These are phyloP conservation scores for Sextonia rubra DNA, from an alignment of 164 flowering plant species.

Conservation along the genomic window DNA sequence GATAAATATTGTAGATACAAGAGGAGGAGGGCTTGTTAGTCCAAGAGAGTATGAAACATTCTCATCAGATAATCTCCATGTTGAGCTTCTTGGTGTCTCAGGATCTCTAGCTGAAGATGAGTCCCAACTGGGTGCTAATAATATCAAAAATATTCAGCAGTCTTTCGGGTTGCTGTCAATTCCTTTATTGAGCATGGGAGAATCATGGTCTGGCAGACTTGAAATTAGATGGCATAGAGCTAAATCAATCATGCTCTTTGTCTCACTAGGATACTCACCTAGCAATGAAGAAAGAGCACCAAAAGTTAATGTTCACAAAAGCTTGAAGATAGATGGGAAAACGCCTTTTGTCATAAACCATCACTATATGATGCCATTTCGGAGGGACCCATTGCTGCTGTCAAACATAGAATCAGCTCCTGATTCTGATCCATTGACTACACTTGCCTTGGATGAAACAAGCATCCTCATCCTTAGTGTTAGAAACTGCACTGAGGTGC, in stretches of 20 bases:
- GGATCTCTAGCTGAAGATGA: conserved; percentile 45
- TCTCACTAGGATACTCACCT: conserved; percentile 75
- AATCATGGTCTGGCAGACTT: conserved; percentile 82
- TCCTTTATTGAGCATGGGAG: conserved; percentile 57
- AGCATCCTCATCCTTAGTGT: conserved; percentile 62
- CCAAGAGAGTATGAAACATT: conserved; percentile 76
- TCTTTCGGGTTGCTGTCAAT: conserved; percentile 89
- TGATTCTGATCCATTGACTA: conserved; percentile 33
- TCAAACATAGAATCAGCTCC: conserved; percentile 45
- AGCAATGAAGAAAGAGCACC: conserved; percentile 45
- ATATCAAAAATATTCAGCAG: conserved; percentile 65
- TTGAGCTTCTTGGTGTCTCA: conserved; percentile 70
- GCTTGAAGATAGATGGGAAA: conserved; percentile 91
- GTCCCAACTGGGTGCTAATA: conserved; percentile 32
- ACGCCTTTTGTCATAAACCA: conserved; percentile 59
- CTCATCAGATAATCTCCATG: conserved; percentile 70
- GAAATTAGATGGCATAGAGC: conserved; percentile 94
- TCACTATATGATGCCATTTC: conserved; percentile 61
- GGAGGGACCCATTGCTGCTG: conserved; percentile 64
- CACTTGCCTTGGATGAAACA: conserved; percentile 56
- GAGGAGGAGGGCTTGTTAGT: conserved; percentile 81
- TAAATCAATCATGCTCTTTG: conserved; percentile 80
- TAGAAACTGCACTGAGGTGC: conserved; percentile 73
- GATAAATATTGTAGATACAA: conserved; percentile 87
- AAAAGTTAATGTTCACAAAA: conserved; percentile 79